These are phyloP conservation scores for Diplocarpon rosae DNA, from an alignment of 2,329 filamentous ascomycete genomes.

Conservation along the genomic window DNA sequence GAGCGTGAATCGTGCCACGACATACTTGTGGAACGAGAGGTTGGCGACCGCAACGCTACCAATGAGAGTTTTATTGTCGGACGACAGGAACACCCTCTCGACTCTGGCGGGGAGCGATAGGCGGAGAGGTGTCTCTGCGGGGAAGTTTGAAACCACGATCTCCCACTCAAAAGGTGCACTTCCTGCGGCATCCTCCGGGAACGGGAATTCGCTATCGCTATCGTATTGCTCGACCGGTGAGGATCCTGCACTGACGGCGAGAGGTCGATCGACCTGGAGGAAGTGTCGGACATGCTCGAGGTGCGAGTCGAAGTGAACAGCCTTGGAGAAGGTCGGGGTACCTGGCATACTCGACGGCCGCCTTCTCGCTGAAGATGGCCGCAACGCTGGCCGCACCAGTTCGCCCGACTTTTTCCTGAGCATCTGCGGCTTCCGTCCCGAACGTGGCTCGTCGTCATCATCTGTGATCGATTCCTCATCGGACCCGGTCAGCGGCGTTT, in stretches of 20 bases:
- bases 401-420: slow-evolving; percentile 98
- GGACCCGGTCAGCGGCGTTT: slow-evolving; percentile 40
- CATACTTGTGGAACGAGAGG: slow-evolving; percentile 75
- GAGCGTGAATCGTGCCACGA: slow-evolving; percentile 88
- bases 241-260: slow-evolving; percentile 90
- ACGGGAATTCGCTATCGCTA: slow-evolving; percentile 82
- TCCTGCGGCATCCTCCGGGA: slow-evolving; percentile 41
- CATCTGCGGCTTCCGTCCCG: slow-evolving; percentile 68
- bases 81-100: slow-evolving; percentile 77
- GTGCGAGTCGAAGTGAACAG: slow-evolving; percentile 96
- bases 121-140: slow-evolving; percentile 51
- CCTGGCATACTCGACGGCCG: slow-evolving; percentile 95
- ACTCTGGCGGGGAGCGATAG: slow-evolving; percentile 61
- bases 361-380: slow-evolving; percentile 59
- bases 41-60: slow-evolving; percentile 81
- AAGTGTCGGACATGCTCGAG: slow-evolving; percentile 96
- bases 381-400: slow-evolving; percentile 82
- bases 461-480: slow-evolving; percentile 47
- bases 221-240: slow-evolving; percentile 85
- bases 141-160: slow-evolving; percentile 75
- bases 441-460: slow-evolving; percentile 46
- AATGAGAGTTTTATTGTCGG: slow-evolving; percentile 76
- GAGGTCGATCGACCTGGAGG: slow-evolving; percentile 80
- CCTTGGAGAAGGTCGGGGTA: slow-evolving; percentile 90
- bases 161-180: slow-evolving; percentile 69